Percentiles rank a stretch among this genome's conserved stretches.
phyloP scores from a whole-genome alignment of 1,284 basidiomycete species.

The Trametes sp. region DNA sequence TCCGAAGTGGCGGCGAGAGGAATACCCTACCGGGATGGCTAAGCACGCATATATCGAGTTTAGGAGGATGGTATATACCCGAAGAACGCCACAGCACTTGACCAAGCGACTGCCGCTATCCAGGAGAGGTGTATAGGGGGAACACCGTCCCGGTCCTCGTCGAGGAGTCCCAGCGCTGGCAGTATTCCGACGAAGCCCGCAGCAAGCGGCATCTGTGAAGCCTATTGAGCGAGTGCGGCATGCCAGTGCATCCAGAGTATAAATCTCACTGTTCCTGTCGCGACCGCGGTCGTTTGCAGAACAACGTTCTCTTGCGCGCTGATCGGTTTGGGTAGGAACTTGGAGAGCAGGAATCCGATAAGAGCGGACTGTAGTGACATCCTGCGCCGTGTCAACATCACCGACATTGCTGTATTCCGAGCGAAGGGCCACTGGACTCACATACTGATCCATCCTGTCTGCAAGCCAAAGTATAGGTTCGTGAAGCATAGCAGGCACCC shows the following conservation, averaged over 20 bases:
- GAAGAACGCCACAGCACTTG: conserved; percentile 90
- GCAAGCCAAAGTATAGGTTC: conserved; percentile 80
- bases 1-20: conserved; percentile 90
- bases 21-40: conserved; percentile 71
- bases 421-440: no score
- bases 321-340: conserved; percentile 75
- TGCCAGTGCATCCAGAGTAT: no score
- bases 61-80: conserved; percentile 57
- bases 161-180: conserved; percentile 86
- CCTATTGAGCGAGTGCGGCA: neutral
- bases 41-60: neutral
- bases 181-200: conserved; percentile 96
- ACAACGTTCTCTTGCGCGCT: conserved; percentile 92
- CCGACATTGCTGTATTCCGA: no score
- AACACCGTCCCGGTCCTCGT: conserved; percentile 77
- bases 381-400: conserved; percentile 55
- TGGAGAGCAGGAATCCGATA: conserved; percentile 89
- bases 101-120: conserved; percentile 82
- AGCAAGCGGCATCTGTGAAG: conserved; percentile 80
- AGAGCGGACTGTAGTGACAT: conserved; percentile 96
- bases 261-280: conserved; percentile 75
- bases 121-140: conserved; percentile 80
- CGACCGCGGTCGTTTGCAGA: conserved; percentile 94
- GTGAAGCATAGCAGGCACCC: conserved; percentile 81
- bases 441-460: conserved; percentile 83